Evolutionary conservation across 177 flowering plant genomes (phyloP).

Genomic region (Tripterygium wilfordii): DNA sequence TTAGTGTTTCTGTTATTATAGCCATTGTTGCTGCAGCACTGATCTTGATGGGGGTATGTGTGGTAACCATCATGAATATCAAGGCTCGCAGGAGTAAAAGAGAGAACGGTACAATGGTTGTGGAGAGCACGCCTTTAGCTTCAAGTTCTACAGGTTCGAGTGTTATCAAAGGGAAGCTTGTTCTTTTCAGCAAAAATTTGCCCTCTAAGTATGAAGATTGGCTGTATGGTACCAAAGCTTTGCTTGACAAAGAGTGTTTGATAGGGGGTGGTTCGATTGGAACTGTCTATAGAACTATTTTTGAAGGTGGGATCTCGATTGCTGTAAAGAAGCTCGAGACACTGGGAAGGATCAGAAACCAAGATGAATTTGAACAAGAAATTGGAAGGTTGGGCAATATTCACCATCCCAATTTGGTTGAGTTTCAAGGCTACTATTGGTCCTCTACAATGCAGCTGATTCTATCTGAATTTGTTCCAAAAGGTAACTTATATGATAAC

Average conservation of each 20-base stretch:
- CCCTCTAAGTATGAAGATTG: slow-evolving; percentile 95
- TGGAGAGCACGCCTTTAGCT: slow-evolving; percentile 70
- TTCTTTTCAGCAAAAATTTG: slow-evolving; percentile 85
- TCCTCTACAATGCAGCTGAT: slow-evolving; percentile 83
- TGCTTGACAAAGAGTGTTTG: slow-evolving; percentile 82
- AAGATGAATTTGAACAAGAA: slow-evolving; percentile 96
- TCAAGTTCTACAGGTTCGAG: slow-evolving; percentile 67
- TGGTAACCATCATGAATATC: slow-evolving; percentile 60
- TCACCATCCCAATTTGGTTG: slow-evolving; percentile 66
- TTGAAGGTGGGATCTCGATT: slow-evolving; percentile 85
- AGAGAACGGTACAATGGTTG: slow-evolving; percentile 35
- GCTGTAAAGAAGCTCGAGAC: slow-evolving; percentile 97
- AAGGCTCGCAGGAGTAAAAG: slow-evolving; percentile 42
- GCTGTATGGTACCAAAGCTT: slow-evolving; percentile 93
- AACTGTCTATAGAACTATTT: slow-evolving; percentile 68
- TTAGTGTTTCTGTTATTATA: slow-evolving; percentile 71
- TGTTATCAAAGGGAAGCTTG: slow-evolving; percentile 85
- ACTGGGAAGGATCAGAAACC: slow-evolving; percentile 77
- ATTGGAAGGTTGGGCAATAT: slow-evolving; percentile 73
- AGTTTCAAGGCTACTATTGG: slow-evolving; percentile 93
- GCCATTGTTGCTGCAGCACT: slow-evolving; percentile 91
- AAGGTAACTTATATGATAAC: slow-evolving; percentile 80
- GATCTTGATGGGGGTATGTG: slow-evolving; percentile 75
- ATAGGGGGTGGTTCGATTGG: slow-evolving; percentile 91
- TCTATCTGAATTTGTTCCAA: slow-evolving; percentile 71